Conservation (phyloP, 2,329 filamentous ascomycete genomes). For the Annulohypoxylon truncatum region DNA sequence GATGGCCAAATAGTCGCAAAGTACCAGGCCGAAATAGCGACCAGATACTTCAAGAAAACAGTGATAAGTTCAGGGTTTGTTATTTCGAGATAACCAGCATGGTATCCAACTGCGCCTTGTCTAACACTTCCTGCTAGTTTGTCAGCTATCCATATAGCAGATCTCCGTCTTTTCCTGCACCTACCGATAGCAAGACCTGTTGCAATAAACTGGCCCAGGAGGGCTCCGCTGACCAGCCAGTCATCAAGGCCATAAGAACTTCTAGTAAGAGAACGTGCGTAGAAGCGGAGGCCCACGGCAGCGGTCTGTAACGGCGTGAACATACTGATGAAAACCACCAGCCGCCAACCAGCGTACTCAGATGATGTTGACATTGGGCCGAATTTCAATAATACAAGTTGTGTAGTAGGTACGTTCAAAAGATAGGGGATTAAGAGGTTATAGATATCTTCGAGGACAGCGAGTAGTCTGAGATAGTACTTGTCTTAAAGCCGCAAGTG, state of each 20-base stretch:
- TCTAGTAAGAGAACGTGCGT: slow-evolving; percentile 26
- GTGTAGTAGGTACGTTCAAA: too few relatives aligned
- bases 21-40: slow-evolving; percentile 40
- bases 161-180: not conserved
- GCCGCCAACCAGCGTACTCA: slow-evolving; percentile 27
- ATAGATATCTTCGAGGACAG: too few relatives aligned
- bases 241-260: slow-evolving; percentile 27
- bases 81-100: slow-evolving; percentile 27
- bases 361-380: not conserved
- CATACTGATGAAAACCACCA: slow-evolving; percentile 26
- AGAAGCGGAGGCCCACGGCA: slow-evolving; percentile 34
- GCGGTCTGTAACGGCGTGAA: slow-evolving; percentile 28
- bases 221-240: slow-evolving; percentile 28
- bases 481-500: too few relatives aligned
- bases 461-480: too few relatives aligned
- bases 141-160: too few relatives aligned
- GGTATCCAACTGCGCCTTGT: slow-evolving; percentile 29
- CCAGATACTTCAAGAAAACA: slow-evolving; percentile 38
- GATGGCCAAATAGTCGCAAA: slow-evolving; percentile 24
- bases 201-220: slow-evolving; percentile 27
- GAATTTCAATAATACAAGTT: too few relatives aligned
- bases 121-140: slow-evolving; percentile 18
- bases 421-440: too few relatives aligned
- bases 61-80: slow-evolving; percentile 26
- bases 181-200: slow-evolving; percentile 28